Evolutionary conservation across 129 eudicot species (phyloP), one percentile per base, ranked within the genome.

Genomic region (Calendula officinalis): DNA sequence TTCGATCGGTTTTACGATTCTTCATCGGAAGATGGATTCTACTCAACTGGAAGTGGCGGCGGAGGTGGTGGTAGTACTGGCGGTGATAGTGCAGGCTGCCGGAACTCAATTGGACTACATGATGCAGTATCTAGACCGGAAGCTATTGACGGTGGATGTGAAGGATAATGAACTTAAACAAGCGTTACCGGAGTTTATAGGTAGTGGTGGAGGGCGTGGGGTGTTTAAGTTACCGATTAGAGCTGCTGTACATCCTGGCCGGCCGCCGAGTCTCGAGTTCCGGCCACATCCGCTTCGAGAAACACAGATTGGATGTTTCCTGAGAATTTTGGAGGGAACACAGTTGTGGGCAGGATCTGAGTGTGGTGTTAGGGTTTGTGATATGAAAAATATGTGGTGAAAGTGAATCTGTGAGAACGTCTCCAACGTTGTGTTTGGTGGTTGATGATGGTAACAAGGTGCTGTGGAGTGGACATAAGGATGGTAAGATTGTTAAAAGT

Each of bases 401-500:
- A 7, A 87, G 6, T 47, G 92, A 92, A 62, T 88, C 92, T 1
- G 87, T 50, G 16, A 45, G 14, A 69, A 71, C 78, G 30, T 34
- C 89, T 5, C 75, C 83, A 1, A 68, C 90, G 3, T 14, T 85
- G 56, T 88, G 96, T 73, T 64, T 92, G 82, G 81, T 83, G 51
- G 95, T 72, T 45, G 85, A 86, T 83, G 89, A 61, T 40, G 99
- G 85, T 56, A 84, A 67, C 61, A 68, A 83, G 78, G 60, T 86
- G 70, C 85, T 92, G 61, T 92, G 96, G 96, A 92, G 81, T 76
- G 99, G 99, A 66, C 99, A 92, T 62, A 83, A 58, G 60, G 99
- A 92, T 78, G 99, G 99, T 48, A 79, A 52, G 78, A 83, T 92
- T n/a, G n/a, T n/a, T n/a, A n/a, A 22, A 22, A 2, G 1, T 22